Evolutionary conservation across 2,329 filamentous ascomycete genomes (phyloP).

Genomic region (Botrytis pseudocinerea): DNA sequence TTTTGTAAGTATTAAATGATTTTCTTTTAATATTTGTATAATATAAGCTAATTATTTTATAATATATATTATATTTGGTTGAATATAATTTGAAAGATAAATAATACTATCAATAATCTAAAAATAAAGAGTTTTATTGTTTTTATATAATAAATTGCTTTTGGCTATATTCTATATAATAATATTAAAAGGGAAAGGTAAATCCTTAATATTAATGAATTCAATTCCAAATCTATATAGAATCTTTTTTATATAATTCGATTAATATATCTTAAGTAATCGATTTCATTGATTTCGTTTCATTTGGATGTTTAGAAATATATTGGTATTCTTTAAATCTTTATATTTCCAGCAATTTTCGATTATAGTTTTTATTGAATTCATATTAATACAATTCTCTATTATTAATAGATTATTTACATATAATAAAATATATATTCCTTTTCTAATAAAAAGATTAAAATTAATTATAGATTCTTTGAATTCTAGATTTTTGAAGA

Average conservation of each 20-base stretch:
- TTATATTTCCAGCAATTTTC: neutral
- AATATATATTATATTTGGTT: too few species aligned
- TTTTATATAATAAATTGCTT: too few species aligned
- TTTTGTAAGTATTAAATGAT: too few species aligned
- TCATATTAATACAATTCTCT: neutral
- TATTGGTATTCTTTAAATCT: neutral
- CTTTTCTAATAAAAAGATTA: neutral
- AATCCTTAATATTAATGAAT: neutral
- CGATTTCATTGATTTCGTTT: neutral
- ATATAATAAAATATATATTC: neutral
- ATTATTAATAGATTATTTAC: too few species aligned
- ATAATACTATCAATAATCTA: too few species aligned
- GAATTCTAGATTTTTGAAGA: neutral
- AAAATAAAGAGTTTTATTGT: too few species aligned
- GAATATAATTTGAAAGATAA: too few species aligned
- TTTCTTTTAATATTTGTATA: too few species aligned
- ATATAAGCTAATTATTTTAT: too few species aligned
- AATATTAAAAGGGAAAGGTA: too few species aligned
- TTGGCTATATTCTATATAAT: too few species aligned
- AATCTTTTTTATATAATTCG: neutral
- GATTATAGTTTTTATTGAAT: neutral
- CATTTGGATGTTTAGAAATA: neutral
- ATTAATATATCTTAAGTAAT: neutral
- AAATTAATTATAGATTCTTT: neutral
- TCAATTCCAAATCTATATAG: neutral